Evolutionary conservation across 306 rosid genomes (phyloP).

Genomic region (Mucuna pruriens): DNA sequence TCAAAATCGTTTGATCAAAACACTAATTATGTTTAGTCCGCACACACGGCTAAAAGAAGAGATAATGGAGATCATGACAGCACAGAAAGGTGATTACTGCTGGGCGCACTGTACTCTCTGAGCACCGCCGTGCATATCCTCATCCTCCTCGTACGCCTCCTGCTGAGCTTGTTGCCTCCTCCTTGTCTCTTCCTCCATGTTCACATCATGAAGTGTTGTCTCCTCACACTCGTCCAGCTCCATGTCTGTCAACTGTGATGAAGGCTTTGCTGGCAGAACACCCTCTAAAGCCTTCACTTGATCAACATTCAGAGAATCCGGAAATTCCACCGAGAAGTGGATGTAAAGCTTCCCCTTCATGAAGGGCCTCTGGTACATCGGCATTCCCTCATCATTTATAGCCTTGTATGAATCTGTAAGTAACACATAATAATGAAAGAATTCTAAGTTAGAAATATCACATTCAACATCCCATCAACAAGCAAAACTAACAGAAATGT

Average conservation of each 20-base stretch:
- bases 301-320: slow-evolving; percentile 63
- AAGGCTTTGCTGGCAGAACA: slow-evolving; percentile 61
- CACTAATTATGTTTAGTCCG: slow-evolving; percentile 13
- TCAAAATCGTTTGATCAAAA: slow-evolving; percentile 24
- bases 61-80: background rate
- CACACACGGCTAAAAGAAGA: background rate
- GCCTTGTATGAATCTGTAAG: slow-evolving; percentile 62
- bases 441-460: background rate
- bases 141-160: slow-evolving; percentile 86
- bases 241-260: slow-evolving; percentile 71
- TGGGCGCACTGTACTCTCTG: slow-evolving; percentile 96
- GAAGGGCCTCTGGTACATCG: slow-evolving; percentile 81
- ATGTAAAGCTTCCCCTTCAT: slow-evolving; percentile 90
- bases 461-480: background rate
- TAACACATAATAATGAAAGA: background rate
- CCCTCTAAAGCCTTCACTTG: slow-evolving; percentile 62
- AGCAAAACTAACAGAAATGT: background rate
- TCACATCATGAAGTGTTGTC: slow-evolving; percentile 81
- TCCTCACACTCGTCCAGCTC: slow-evolving; percentile 94
- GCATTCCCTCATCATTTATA: slow-evolving; percentile 90
- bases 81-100: slow-evolving; percentile 48
- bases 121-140: slow-evolving; percentile 80
- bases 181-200: slow-evolving; percentile 79
- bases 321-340: slow-evolving; percentile 85
- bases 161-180: slow-evolving; percentile 71